phyloP scores from a whole-genome alignment of 2,329 filamentous ascomycete species.

The Phialophora expanda region DNA sequence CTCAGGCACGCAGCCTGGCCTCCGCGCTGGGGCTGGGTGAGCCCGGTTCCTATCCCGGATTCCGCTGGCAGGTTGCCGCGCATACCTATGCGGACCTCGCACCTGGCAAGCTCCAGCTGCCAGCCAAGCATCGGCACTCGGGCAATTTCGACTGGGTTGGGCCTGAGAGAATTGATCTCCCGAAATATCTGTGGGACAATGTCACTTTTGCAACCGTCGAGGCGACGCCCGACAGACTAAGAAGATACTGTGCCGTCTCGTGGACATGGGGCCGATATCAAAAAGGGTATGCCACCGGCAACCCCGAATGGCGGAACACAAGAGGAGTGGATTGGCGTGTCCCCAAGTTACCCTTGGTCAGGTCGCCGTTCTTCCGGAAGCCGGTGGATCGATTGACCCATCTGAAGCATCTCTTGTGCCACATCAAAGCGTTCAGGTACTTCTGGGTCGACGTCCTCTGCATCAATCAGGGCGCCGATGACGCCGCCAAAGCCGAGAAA shows the following conservation, averaged over 20 bases:
- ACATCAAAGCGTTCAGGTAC: conserved; percentile 1
- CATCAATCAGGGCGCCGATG: not conserved
- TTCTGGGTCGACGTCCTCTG: conserved; percentile 7
- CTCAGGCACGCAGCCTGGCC: conserved; percentile 4
- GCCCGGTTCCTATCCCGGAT: not conserved
- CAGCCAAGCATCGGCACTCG: not conserved
- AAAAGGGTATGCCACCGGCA: not conserved
- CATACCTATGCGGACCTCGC: not conserved
- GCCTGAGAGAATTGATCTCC: not conserved
- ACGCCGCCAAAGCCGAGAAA: not conserved
- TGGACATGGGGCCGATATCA: conserved; percentile 6
- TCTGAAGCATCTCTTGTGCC: not conserved
- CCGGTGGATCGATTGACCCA: conserved; percentile 3
- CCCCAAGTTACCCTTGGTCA: not conserved
- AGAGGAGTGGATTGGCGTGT: conserved; percentile 2
- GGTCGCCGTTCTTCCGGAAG: not conserved
- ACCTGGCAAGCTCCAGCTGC: not conserved
- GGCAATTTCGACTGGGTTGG: conserved; percentile 1
- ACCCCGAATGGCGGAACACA: not conserved
- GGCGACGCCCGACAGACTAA: not conserved
- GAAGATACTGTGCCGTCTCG: not conserved
- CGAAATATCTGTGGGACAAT: conserved; percentile 7
- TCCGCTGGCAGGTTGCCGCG: not conserved
- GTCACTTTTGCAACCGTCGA: not conserved
- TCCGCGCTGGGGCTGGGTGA: not conserved